A percentile compares a stretch with the other conserved stretches of the same genome.
Conservation (phyloP, 108 stramenopile genomes). For the Pelagomonas calceolata region DNA sequence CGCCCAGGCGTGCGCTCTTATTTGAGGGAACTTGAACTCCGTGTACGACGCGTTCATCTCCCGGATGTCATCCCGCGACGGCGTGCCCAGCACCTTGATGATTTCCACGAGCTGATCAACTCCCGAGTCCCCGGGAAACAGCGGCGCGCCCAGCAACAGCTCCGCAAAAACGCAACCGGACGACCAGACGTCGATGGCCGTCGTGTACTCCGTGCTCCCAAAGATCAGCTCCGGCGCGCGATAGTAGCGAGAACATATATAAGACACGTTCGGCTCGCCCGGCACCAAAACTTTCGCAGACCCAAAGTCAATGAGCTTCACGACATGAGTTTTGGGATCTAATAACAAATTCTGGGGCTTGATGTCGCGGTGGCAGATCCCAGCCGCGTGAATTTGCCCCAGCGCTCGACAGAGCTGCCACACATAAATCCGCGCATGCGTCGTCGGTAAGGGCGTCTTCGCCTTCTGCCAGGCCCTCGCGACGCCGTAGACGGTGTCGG, state of each 20-base stretch:
- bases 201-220: constrained; percentile 93
- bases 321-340: constrained; percentile 76
- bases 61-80: constrained; percentile 85
- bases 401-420: constrained; percentile 91
- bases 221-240: constrained; percentile 98
- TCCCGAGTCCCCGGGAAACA: constrained; percentile 94
- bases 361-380: constrained; percentile 96
- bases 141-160: constrained; percentile 84
- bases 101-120: constrained; percentile 99
- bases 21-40: constrained; percentile 97
- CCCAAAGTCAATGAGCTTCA: constrained; percentile 98
- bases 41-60: constrained; percentile 96
- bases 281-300: constrained; percentile 82
- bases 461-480: constrained; percentile 76
- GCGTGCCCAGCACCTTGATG: constrained; percentile 96
- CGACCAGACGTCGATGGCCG: constrained; percentile 83
- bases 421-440: constrained; percentile 86
- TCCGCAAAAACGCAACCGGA: constrained; percentile 93
- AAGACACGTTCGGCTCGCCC: constrained; percentile 92
- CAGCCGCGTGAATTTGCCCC: constrained; percentile 87
- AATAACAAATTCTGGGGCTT: constrained; percentile 97
- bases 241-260: constrained; percentile 96
- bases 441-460: constrained; percentile 70
- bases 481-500: constrained; percentile 94
- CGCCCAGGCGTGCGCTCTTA: constrained; percentile 91